Percentiles rank a stretch among this genome's conserved stretches.
Conservation (phyloP, 257 asterid genomes). For the Nicotiana paniculata region DNA sequence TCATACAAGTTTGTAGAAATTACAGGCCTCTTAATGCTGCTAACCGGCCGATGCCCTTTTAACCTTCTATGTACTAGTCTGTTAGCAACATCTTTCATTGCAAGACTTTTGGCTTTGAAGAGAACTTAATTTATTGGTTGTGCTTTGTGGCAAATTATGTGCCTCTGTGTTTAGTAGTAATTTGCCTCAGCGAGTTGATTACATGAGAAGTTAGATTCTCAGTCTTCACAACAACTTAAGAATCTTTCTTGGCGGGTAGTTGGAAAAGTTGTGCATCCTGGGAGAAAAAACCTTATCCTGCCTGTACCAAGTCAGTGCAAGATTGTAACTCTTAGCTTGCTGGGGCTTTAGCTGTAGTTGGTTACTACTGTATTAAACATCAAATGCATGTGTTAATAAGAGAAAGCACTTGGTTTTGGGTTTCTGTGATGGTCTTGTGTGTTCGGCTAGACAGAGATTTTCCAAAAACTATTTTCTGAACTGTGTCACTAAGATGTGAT, state of each 20-base stretch:
- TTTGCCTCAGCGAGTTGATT: not conserved
- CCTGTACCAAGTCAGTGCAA: not conserved
- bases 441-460: not conserved
- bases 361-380: not conserved
- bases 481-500: too few relatives aligned
- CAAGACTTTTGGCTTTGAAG: not conserved
- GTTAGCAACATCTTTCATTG: not conserved
- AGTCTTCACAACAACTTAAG: not conserved
- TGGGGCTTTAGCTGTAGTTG: not conserved
- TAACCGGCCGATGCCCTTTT: not conserved
- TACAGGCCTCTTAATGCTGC: not conserved
- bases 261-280: not conserved
- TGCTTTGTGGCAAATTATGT: not conserved
- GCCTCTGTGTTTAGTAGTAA: not conserved
- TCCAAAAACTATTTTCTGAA: not conserved
- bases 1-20: not conserved
- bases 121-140: not conserved
- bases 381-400: not conserved
- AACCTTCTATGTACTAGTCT: not conserved
- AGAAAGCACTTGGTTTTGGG: not conserved
- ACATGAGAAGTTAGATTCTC: not conserved
- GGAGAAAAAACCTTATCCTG: not conserved
- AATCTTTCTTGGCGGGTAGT: not conserved
- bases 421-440: not conserved
- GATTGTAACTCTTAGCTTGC: not conserved